phyloP scores from a whole-genome alignment of 306 rosid genomes.

The Cucurbita argyrosperma region DNA sequence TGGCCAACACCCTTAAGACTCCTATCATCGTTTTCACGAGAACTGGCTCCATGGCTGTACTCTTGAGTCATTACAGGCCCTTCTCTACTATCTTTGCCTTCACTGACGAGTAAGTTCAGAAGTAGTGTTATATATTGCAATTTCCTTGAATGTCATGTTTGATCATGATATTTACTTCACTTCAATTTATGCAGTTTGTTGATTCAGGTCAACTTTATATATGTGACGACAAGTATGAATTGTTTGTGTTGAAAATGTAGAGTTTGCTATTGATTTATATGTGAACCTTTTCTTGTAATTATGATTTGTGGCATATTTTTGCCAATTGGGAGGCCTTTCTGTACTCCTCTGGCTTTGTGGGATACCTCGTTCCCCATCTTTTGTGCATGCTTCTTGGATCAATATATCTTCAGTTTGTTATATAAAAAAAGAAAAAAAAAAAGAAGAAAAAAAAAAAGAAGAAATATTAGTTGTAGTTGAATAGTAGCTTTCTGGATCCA shows the following conservation, averaged over 20 bases:
- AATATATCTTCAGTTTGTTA: too few relatives aligned
- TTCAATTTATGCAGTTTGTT: not conserved
- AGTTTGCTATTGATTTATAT: not conserved
- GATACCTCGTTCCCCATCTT: too few relatives aligned
- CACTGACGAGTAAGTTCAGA: constrained; percentile 75
- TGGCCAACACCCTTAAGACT: constrained; percentile 68
- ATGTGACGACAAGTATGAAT: not conserved
- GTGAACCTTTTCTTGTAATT: not conserved
- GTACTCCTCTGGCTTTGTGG: not conserved
- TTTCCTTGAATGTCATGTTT: not conserved
- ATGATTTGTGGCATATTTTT: not conserved
- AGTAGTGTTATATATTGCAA: not conserved
- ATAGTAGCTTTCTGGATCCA: not conserved
- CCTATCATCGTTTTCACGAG: constrained; percentile 83
- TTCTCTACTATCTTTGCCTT: constrained; percentile 86
- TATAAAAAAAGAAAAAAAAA: too few relatives aligned
- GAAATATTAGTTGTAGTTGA: not conserved
- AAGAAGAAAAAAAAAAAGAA: not conserved
- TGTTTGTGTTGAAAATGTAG: not conserved
- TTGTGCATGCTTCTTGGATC: too few relatives aligned
- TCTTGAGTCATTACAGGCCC: constrained; percentile 83
- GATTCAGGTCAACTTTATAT: not conserved
- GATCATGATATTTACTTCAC: not conserved
- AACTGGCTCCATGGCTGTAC: constrained; percentile 91
- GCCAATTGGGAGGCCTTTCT: not conserved